Base-by-base conservation (phyloP, 2,329 filamentous ascomycete species). In the Cladosporium phlei region DNA sequence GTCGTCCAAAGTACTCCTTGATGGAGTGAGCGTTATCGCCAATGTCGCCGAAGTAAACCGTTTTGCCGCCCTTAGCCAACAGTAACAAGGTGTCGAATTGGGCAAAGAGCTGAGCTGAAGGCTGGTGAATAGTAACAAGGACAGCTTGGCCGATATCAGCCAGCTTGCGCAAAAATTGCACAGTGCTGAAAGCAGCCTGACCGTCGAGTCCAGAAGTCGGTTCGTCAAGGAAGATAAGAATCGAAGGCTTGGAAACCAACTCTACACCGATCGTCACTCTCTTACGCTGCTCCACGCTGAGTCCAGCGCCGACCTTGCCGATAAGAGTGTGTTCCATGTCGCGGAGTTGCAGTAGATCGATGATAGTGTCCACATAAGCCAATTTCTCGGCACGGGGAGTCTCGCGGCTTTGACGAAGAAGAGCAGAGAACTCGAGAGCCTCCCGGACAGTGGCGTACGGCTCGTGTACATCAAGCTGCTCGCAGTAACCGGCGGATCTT, bases 61-160 rank as follows among this genome's bases (percentile, higher is more conserved):
- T 83, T 54, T 77, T 76, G 7, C 83, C 83, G 3, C 81, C 83
- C 52, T 70, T 76, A n/a, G 80, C 76, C 0, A 86, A 73, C 1
- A 86, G 68, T 1, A 86, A 69, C 0, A 86, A 73, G 1, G 74
- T 76, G 52, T 86, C 83, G 49, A 86, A 86, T 24, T 82, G 73
- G 7, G 79, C 73, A 45, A 86, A 85, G 0, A 86, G 68, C 8
- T 80, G 75, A 0, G 80, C 79, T 1, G 80, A 83, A 0, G 83
- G 83, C 61, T 86, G 83, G 55, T 86, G 83, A 30, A 86, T 86
- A 0, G 83, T 86, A 50, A 80, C 80, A 1, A 86, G 66, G 2
- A 86, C 77, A 4, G 83, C 81, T 55, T 86, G 83, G 0, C 83
- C 83, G 2, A 74, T 75, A 38, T 79, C 76, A 6, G 82, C 81